phyloP scores from a whole-genome alignment of 495 filamentous ascomycete genomes.

The Daldinia vernicosa region DNA sequence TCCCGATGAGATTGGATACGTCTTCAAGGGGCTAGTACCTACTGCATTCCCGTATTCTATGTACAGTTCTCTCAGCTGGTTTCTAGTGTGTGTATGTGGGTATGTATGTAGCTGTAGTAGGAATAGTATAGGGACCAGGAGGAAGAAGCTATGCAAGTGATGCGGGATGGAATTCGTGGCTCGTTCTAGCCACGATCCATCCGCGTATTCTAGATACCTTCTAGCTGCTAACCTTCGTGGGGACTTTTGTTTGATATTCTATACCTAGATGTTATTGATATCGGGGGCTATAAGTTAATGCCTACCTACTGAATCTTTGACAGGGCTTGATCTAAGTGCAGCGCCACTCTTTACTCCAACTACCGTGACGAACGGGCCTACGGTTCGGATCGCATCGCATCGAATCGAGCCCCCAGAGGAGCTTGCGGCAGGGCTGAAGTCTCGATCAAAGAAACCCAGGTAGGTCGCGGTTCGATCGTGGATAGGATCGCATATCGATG shows the following conservation, averaged over 20 bases:
- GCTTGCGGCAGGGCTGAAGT: constrained; percentile 4
- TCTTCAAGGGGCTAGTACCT: constrained; percentile 6
- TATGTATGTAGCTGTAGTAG: neutral
- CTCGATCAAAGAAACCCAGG: neutral
- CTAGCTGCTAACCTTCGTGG: neutral
- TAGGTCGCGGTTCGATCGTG: constrained; percentile 1
- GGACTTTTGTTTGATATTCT: neutral
- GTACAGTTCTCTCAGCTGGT: neutral
- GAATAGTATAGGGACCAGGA: neutral
- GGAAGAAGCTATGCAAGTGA: constrained; percentile 4
- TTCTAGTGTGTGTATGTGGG: neutral
- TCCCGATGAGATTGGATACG: constrained; percentile 19
- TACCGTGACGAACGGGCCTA: constrained; percentile 1
- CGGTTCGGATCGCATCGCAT: constrained; percentile 15
- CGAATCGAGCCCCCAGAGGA: neutral
- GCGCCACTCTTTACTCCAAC: neutral
- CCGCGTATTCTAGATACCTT: neutral
- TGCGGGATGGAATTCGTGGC: neutral
- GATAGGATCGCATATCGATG: constrained; percentile 5
- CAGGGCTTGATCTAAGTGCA: neutral
- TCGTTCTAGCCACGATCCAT: neutral
- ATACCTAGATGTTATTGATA: neutral
- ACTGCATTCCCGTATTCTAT: neutral
- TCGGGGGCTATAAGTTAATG: constrained; percentile 9
- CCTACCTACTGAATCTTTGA: constrained; percentile 9